Percentiles rank a stretch among this genome's conserved stretches.
phyloP scores from a whole-genome alignment of 1,284 basidiomycete genomes.

The Pseudozyma hubeiensis region DNA sequence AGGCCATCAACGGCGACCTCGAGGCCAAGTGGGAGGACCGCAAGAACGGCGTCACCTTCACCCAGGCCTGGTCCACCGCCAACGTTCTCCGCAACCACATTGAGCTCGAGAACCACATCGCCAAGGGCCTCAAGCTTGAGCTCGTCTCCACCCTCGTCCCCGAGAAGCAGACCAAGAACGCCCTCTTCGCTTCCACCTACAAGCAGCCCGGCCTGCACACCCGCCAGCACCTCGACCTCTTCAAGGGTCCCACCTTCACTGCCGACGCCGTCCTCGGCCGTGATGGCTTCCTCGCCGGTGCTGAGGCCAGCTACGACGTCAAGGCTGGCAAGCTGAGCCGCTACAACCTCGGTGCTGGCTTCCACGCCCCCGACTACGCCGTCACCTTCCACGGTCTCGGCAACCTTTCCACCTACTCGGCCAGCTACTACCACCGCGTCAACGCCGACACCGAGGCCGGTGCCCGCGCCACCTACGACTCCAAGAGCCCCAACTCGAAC shows the following conservation, averaged over 20 bases:
- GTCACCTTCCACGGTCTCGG: constrained; percentile 93
- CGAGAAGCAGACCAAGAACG: constrained; percentile 77
- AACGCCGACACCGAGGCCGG: constrained; percentile 94
- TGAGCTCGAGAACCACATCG: constrained; percentile 97
- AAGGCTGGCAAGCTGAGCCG: constrained; percentile 90
- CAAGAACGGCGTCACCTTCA: constrained; percentile 67
- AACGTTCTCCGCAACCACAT: constrained; percentile 89
- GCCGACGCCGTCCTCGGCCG: constrained; percentile 88
- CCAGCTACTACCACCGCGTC: constrained; percentile 99
- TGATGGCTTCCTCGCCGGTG: constrained; percentile 96
- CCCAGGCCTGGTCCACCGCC: constrained; percentile 81
- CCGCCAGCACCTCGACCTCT: constrained; percentile 89
- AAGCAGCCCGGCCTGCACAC: constrained; percentile 97
- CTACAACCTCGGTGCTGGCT: constrained; percentile 92
- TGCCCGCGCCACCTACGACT: constrained; percentile 88
- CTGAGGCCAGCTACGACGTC: constrained; percentile 96
- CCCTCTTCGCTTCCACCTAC: constrained; percentile 84
- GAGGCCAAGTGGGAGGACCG: constrained; percentile 68
- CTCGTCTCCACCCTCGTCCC: constrained; percentile 86
- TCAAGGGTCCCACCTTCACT: constrained; percentile 98
- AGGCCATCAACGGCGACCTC: constrained; percentile 67
- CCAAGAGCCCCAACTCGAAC: constrained; percentile 82
- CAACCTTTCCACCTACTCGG: constrained; percentile 93
- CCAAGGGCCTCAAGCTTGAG: constrained; percentile 95
- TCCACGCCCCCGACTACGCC: constrained; percentile 95